Base-by-base conservation (phyloP, 345 rosid genomes). In the Boechera stricta region DNA sequence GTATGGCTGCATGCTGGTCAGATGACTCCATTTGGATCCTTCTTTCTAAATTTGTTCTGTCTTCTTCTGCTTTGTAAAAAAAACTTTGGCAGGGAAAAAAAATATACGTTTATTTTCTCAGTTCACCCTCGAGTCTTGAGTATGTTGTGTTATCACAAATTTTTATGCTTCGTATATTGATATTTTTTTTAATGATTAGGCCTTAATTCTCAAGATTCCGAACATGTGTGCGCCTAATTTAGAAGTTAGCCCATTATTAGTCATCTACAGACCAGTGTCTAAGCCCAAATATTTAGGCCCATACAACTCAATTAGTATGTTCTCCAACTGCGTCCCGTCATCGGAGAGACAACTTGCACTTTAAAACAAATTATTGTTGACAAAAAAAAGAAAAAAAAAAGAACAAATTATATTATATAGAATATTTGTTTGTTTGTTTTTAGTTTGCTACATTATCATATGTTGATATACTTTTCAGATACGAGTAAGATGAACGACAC, bases 1-100 rank as follows among this genome's bases (percentile, higher is more conserved):
- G 74, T 76, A 18, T 61, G 74, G 60, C 21, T 76, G 75, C 75
- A 76, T 76, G 70, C 49, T 69, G 69, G 13, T 54, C 64, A 24
- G 48, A n/a, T 69, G 75, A 64, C 65, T 69, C 75, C 75, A 60
- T 58, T 52, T 76, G 38, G 55, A 53, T 24, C 4, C 33, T n/a
- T 64, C 7, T 21, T 45, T 75, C 32, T 38, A 32, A 18, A 13
- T 26, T 3, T 49, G 39, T n/a, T 56, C 18, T 2, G 51, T 35
- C 51, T 52, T 63, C 54, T 73, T 38, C 53, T 28, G 42, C 53
- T 62, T 61, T 28, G 57, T 18, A 7, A 64, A 28, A 26, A 24
- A 16, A 39, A 39, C 16, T 21, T 7, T 38, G 0, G 32, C 66
- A 61, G 21, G 13, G n/a, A 11, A 18, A 38, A 18, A 2, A 18